phyloP scores from a whole-genome alignment of 495 filamentous ascomycete genomes.

The Trichocladium uniseriatum region DNA sequence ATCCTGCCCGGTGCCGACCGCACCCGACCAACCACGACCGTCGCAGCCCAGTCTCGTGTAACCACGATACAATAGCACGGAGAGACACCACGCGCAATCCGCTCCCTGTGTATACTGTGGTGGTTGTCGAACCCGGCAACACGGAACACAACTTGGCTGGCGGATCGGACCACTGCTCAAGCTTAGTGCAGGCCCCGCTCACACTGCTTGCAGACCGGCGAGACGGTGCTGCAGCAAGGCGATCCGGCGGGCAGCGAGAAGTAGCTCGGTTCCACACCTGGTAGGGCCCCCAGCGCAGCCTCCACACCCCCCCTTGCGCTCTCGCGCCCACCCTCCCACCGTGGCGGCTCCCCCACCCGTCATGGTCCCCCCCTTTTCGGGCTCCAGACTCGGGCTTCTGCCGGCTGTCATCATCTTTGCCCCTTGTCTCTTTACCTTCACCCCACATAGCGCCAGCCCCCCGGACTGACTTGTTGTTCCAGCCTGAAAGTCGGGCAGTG shows the following conservation, averaged over 20 bases:
- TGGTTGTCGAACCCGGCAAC: slow-evolving; percentile 20
- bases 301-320: slow-evolving; percentile 18
- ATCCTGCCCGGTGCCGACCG: slow-evolving; percentile 20
- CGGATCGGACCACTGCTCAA: slow-evolving; percentile 6
- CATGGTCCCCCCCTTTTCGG: slow-evolving; percentile 21
- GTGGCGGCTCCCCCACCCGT: slow-evolving; percentile 11
- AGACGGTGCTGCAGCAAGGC: slow-evolving; percentile 10
- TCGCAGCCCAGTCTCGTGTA: slow-evolving; percentile 26
- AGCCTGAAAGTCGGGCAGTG: slow-evolving; percentile 40
- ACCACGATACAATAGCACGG: slow-evolving; percentile 21
- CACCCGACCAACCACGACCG: slow-evolving; percentile 25
- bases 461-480: slow-evolving; percentile 32
- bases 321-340: slow-evolving; percentile 5
- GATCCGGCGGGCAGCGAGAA: slow-evolving; percentile 3
- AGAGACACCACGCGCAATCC: slow-evolving; percentile 16
- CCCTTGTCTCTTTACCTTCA: slow-evolving; percentile 7
- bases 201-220: neutral
- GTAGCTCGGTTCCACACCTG: too few species aligned
- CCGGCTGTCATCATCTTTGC: slow-evolving; percentile 15
- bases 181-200: neutral
- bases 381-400: slow-evolving; percentile 21
- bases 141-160: slow-evolving; percentile 12
- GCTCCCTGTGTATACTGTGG: slow-evolving; percentile 2
- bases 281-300: slow-evolving; percentile 6
- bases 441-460: slow-evolving; percentile 20